Conservation (phyloP, 2,329 filamentous ascomycete genomes). For the Colletotrichum tamarilloi region DNA sequence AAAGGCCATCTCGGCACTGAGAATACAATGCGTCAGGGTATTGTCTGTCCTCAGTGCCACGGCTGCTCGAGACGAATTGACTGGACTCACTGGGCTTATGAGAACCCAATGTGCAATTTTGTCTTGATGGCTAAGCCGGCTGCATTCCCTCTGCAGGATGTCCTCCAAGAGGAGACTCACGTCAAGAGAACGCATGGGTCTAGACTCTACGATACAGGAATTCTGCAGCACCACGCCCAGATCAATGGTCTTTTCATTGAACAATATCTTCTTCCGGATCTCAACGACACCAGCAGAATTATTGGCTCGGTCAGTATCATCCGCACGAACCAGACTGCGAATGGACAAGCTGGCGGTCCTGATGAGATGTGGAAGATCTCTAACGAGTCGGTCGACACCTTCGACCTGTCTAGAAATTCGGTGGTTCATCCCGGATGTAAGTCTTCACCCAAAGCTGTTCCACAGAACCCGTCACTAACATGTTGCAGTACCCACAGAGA, state of each 20-base stretch:
- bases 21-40: constrained; percentile 66
- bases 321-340: constrained; percentile 64
- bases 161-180: constrained; percentile 34
- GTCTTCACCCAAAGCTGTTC: constrained; percentile 35
- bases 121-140: constrained; percentile 45
- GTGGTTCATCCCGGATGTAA: constrained; percentile 48
- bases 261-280: constrained; percentile 55
- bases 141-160: constrained; percentile 35
- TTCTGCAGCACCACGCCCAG: constrained; percentile 28
- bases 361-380: constrained; percentile 69
- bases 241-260: constrained; percentile 21
- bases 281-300: constrained; percentile 45
- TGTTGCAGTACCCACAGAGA: constrained; percentile 49
- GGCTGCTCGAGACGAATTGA: constrained; percentile 69
- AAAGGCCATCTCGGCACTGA: constrained; percentile 55
- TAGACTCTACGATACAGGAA: constrained; percentile 17
- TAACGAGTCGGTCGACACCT: constrained; percentile 48
- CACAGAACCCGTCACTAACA: constrained; percentile 40
- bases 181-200: background rate
- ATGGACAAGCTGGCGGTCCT: constrained; percentile 63
- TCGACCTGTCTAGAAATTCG: constrained; percentile 58
- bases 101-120: constrained; percentile 61
- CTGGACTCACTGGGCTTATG: constrained; percentile 74
- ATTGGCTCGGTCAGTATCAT: constrained; percentile 67
- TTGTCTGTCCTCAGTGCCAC: constrained; percentile 73